These are phyloP conservation scores for Candida albicans DNA, from an alignment of 1,139 yeast species.

Conservation along the genomic window DNA sequence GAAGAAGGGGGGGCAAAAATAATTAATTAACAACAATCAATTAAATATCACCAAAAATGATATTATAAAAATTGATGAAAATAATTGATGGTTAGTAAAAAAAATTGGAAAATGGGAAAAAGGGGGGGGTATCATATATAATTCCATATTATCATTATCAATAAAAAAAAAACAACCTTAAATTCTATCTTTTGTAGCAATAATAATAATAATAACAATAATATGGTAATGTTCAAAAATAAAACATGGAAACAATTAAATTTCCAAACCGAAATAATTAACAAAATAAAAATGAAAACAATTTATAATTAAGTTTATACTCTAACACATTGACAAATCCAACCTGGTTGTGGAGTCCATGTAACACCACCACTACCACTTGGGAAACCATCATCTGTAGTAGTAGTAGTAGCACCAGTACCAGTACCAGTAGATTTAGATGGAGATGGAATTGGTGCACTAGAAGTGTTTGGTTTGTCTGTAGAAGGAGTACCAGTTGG, in stretches of 20 bases:
- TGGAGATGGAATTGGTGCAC: neutral
- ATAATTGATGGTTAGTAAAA: too few species aligned
- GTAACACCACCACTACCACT: neutral
- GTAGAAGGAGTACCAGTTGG: slow-evolving; percentile 1
- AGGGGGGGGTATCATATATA: too few species aligned
- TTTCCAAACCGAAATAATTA: neutral
- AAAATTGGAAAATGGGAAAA: too few species aligned
- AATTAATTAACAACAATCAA: too few species aligned
- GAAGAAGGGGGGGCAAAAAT: too few species aligned
- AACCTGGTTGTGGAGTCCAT: slow-evolving; percentile 6
- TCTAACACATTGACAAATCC: slow-evolving; percentile 7
- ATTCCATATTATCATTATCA: too few species aligned
- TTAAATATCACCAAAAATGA: too few species aligned
- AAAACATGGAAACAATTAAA: neutral
- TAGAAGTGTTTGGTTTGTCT: neutral
- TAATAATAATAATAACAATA: too few species aligned
- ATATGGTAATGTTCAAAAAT: too few species aligned
- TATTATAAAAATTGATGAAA: too few species aligned
- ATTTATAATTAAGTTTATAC: neutral
- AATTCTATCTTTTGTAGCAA: too few species aligned
- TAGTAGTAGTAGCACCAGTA: neutral
- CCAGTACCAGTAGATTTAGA: neutral
- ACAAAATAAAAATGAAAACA: neutral
- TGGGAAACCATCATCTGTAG: neutral
- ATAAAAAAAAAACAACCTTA: too few species aligned